Evolutionary conservation across 1,284 basidiomycete genomes (phyloP).

Genomic region (Puccinia novopanici): DNA sequence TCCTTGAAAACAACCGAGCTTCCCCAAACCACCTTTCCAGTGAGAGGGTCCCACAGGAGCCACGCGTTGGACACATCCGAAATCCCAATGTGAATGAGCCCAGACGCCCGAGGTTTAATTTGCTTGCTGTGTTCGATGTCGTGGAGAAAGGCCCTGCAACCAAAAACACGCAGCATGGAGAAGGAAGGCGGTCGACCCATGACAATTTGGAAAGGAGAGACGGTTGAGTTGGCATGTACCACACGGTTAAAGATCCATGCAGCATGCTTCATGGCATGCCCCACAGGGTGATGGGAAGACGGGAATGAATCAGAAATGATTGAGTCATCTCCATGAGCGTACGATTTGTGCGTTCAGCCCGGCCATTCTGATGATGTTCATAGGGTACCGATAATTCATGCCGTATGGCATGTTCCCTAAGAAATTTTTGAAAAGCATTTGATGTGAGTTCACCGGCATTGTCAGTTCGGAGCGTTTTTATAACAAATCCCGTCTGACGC

Average conservation of each 20-base stretch:
- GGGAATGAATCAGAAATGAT: not conserved
- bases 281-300: not conserved
- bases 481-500: not conserved
- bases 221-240: not conserved
- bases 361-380: slow-evolving; percentile 10
- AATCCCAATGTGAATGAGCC: not conserved
- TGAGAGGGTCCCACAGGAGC: not conserved
- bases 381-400: not conserved
- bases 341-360: not conserved
- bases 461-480: not conserved
- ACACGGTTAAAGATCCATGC: not conserved
- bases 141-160: not conserved
- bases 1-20: not conserved
- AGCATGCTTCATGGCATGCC: not conserved
- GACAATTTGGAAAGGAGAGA: not conserved
- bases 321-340: not conserved
- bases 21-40: not conserved
- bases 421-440: not conserved
- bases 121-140: not conserved
- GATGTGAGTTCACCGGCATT: not conserved
- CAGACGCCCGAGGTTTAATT: not conserved
- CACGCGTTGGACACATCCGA: not conserved
- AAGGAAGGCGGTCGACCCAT: not conserved
- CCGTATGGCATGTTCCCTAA: not conserved
- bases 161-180: not conserved